Percentiles rank a stretch among this genome's conserved stretches.
phyloP scores from a whole-genome alignment of 2,329 filamentous ascomycete species.

The Phoma sp. region DNA sequence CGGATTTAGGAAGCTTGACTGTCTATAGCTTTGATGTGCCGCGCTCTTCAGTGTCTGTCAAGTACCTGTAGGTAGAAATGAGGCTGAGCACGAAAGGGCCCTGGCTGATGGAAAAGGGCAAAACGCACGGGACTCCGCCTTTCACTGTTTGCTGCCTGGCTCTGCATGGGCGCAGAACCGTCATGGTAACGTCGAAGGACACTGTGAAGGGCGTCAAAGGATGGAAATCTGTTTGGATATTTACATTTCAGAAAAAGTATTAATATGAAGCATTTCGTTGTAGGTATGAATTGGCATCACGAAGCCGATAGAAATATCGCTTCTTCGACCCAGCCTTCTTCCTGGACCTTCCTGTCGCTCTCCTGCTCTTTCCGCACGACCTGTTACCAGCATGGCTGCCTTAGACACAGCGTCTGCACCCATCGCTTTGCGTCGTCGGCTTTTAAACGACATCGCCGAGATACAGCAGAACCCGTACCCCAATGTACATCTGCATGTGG shows the following conservation, averaged over 20 bases:
- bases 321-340: neutral
- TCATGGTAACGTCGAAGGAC: too few species aligned
- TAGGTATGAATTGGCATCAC: neutral
- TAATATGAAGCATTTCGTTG: neutral
- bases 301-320: constrained; percentile 2
- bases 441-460: constrained; percentile 56
- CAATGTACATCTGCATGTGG: constrained; percentile 52
- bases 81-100: neutral
- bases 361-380: neutral
- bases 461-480: constrained; percentile 57
- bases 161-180: neutral
- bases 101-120: neutral
- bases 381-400: neutral
- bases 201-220: neutral
- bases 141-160: neutral
- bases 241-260: neutral
- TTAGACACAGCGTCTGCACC: neutral
- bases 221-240: neutral
- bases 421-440: constrained; percentile 11
- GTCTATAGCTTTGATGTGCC: neutral
- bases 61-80: neutral
- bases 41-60: neutral
- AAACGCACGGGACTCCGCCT: constrained; percentile 3
- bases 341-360: neutral
- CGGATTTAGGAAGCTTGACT: neutral